Evolutionary conservation across 2,329 filamentous ascomycete species (phyloP).

Genomic region (Colletotrichum brevisporum): DNA sequence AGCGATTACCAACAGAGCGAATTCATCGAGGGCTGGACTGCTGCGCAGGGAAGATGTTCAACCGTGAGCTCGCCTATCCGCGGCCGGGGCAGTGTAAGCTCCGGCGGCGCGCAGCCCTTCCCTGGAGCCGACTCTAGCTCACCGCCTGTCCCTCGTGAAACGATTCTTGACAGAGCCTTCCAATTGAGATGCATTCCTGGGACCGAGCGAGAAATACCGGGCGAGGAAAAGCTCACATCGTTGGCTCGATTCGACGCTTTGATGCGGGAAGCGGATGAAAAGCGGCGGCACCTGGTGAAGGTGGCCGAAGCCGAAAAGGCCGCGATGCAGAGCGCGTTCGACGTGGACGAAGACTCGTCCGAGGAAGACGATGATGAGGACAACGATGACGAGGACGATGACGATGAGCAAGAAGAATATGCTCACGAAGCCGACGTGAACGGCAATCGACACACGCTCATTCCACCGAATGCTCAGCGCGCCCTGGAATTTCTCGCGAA

Average conservation of each 20-base stretch:
- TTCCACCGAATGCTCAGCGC: slow-evolving; percentile 62
- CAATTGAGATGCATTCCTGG: slow-evolving; percentile 75
- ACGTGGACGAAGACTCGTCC: slow-evolving; percentile 63
- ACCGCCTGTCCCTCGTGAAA: slow-evolving; percentile 70
- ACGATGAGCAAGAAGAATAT: slow-evolving; percentile 57
- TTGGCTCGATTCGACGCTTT: slow-evolving; percentile 76
- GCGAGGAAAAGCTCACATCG: slow-evolving; percentile 75
- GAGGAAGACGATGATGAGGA: slow-evolving; percentile 59
- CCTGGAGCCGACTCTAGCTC: slow-evolving; percentile 61
- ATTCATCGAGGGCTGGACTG: slow-evolving; percentile 73
- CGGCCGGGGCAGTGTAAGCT: slow-evolving; percentile 68
- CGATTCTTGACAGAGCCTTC: slow-evolving; percentile 77
- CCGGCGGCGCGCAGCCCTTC: slow-evolving; percentile 56
- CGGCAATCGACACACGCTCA: slow-evolving; percentile 50
- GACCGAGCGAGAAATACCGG: slow-evolving; percentile 66
- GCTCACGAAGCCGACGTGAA: slow-evolving; percentile 50
- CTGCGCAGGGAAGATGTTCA: slow-evolving; percentile 71
- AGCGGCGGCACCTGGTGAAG: slow-evolving; percentile 57
- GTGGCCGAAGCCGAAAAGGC: slow-evolving; percentile 47
- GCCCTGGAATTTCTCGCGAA: slow-evolving; percentile 66
- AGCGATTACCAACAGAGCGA: slow-evolving; percentile 69
- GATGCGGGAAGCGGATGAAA: slow-evolving; percentile 73
- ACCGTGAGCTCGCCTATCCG: slow-evolving; percentile 70
- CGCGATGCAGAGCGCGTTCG: slow-evolving; percentile 64
- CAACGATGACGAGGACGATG: slow-evolving; percentile 58